Percentiles rank a stretch among this genome's conserved stretches.
Conservation (phyloP, 106 monocot species). For the Dactylorhiza incarnata region DNA sequence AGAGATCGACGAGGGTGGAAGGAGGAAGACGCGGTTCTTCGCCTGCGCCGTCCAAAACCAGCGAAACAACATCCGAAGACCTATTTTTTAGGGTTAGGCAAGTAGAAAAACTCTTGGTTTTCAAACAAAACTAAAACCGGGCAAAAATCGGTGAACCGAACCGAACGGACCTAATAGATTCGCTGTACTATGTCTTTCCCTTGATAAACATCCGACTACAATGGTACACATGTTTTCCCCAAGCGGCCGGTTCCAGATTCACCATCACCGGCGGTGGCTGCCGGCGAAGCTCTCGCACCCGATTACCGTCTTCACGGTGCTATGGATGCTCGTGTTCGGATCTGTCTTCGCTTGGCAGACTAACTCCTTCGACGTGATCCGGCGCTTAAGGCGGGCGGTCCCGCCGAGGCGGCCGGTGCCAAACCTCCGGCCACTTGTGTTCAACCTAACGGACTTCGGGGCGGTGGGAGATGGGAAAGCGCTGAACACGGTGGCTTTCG, state of each 20-base stretch:
- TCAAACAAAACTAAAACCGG: too few species aligned
- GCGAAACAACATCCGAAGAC: too few species aligned
- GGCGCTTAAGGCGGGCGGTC: slow-evolving; percentile 1
- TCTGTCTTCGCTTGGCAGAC: slow-evolving; percentile 37
- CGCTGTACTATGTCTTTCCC: not conserved
- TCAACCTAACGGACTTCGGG: slow-evolving; percentile 34
- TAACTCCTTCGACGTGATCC: slow-evolving; percentile 14
- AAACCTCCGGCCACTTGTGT: slow-evolving; percentile 23
- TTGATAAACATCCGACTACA: not conserved
- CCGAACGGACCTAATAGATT: not conserved
- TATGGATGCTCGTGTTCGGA: slow-evolving; percentile 44
- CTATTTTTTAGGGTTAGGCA: too few species aligned
- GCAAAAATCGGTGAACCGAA: too few species aligned
- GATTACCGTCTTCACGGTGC: slow-evolving; percentile 20
- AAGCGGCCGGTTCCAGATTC: slow-evolving; percentile 22
- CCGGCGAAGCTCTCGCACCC: slow-evolving; percentile 6
- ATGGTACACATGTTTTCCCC: slow-evolving; percentile 15
- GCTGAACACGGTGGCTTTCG: slow-evolving; percentile 47
- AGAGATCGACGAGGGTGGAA: too few species aligned
- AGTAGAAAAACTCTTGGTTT: too few species aligned
- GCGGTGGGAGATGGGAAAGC: slow-evolving; percentile 36
- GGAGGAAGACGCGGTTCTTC: too few species aligned
- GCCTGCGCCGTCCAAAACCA: too few species aligned
- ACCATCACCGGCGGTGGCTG: slow-evolving; percentile 24
- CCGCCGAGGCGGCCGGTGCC: slow-evolving; percentile 9